Evolutionary conservation across 768 basidiomycete genomes (phyloP).

Genomic region (Kwoniella botswanensis): DNA sequence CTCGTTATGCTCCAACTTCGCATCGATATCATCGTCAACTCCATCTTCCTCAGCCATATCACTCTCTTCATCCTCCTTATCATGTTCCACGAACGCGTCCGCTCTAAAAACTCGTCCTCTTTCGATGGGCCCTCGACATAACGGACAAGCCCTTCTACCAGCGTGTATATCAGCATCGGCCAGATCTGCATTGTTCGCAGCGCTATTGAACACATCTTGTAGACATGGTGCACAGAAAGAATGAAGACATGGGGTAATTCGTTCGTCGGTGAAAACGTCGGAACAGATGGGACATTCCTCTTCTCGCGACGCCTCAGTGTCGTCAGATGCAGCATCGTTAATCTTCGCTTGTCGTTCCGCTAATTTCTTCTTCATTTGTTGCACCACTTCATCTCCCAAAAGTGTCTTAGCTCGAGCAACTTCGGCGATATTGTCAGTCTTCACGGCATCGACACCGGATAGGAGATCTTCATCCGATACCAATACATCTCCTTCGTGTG

Average conservation of each 20-base stretch:
- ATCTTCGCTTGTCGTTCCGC: conserved; percentile 29
- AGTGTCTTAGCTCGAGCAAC: conserved; percentile 28
- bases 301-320: conserved; percentile 26
- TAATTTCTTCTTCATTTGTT: conserved; percentile 37
- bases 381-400: conserved; percentile 38
- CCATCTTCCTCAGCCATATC: conserved; percentile 50
- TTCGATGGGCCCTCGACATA: conserved; percentile 66
- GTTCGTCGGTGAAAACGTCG: conserved; percentile 65
- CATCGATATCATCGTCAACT: conserved; percentile 14
- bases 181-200: conserved; percentile 58
- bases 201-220: conserved; percentile 63
- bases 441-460: conserved; percentile 21
- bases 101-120: conserved; percentile 64
- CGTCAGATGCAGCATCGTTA: conserved; percentile 14
- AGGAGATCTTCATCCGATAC: conserved; percentile 50
- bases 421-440: conserved; percentile 32
- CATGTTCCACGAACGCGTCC: conserved; percentile 66
- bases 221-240: conserved; percentile 70
- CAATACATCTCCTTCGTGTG: conserved; percentile 62
- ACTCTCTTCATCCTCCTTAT: conserved; percentile 29
- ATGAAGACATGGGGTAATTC: conserved; percentile 69
- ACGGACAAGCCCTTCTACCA: conserved; percentile 62
- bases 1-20: conserved; percentile 32
- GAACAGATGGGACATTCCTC: conserved; percentile 69
- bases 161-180: conserved; percentile 51